phyloP scores from a whole-genome alignment of 139 green algal species.

The Pleodorina starrii region DNA sequence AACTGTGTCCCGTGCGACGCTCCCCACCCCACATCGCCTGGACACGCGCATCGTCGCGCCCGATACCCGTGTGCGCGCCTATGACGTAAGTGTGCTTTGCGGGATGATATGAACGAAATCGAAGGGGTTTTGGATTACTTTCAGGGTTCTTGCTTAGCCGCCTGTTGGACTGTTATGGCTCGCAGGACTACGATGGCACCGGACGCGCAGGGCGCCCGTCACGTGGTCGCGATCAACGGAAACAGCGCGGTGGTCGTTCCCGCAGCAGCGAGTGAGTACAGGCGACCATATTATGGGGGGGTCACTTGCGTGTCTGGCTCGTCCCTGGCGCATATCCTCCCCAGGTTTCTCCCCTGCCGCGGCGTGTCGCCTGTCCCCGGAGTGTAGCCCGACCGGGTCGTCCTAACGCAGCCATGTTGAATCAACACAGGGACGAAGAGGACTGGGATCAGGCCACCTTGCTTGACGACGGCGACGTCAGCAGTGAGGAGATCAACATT shows the following conservation, averaged over 20 bases:
- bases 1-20: neutral
- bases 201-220: neutral
- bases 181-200: slow-evolving; percentile 12
- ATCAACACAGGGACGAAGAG: neutral
- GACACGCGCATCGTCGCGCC: neutral
- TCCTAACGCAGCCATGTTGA: neutral
- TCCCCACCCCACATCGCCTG: neutral
- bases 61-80: neutral
- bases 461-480: neutral
- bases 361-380: neutral
- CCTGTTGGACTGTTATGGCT: too few relatives aligned
- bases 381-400: neutral
- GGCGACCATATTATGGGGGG: neutral
- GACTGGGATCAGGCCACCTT: neutral
- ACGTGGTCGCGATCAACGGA: neutral
- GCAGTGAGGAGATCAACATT: slow-evolving; percentile 12
- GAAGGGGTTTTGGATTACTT: too few relatives aligned
- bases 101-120: too few relatives aligned
- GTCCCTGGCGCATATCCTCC: too few relatives aligned
- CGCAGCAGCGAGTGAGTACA: neutral
- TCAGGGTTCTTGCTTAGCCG: too few relatives aligned
- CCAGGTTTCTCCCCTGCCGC: too few relatives aligned
- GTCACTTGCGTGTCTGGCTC: too few relatives aligned
- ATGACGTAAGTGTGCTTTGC: slow-evolving; percentile 2
- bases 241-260: neutral